These are phyloP conservation scores for Euphorbia celastroides DNA, from an alignment of 441 rosid species.

Conservation along the genomic window DNA sequence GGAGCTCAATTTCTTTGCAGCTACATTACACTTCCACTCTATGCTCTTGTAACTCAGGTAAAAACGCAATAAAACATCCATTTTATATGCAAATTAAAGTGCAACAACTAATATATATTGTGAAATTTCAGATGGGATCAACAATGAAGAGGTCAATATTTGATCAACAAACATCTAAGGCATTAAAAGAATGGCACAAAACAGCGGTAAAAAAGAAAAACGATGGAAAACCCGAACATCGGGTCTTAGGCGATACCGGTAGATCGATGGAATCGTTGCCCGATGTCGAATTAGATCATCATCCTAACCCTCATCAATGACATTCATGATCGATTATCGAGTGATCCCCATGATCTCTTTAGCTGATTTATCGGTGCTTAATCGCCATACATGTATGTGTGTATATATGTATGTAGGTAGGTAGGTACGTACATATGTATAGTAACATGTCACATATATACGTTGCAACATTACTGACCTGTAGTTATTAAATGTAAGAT, in stretches of 20 bases:
- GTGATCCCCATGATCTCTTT: conserved; percentile 34
- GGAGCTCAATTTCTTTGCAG: conserved; percentile 83
- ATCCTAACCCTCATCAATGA: conserved; percentile 13
- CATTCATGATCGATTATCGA: conserved; percentile 12
- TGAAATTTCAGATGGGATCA: conserved; percentile 99
- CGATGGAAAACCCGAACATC: conserved; percentile 31
- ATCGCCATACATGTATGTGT: no score
- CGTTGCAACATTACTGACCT: no score
- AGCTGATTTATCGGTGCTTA: not conserved
- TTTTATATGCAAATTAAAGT: no score
- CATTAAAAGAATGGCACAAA: conserved; percentile 76
- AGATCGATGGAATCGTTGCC: conserved; percentile 18
- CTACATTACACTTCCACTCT: conserved; percentile 92
- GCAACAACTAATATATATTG: no score
- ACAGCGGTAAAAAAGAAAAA: conserved; percentile 52
- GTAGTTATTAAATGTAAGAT: not conserved
- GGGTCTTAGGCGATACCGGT: conserved; percentile 26
- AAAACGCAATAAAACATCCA: not conserved
- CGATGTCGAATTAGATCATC: conserved; percentile 25
- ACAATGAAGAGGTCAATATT: conserved; percentile 92
- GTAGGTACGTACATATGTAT: no score
- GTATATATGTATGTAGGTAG: no score
- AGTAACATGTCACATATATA: not conserved
- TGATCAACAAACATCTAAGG: conserved; percentile 85
- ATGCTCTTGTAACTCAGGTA: conserved; percentile 99